Conservation (phyloP, 2,329 filamentous ascomycete genomes). For the Xylariaceae sp. region DNA sequence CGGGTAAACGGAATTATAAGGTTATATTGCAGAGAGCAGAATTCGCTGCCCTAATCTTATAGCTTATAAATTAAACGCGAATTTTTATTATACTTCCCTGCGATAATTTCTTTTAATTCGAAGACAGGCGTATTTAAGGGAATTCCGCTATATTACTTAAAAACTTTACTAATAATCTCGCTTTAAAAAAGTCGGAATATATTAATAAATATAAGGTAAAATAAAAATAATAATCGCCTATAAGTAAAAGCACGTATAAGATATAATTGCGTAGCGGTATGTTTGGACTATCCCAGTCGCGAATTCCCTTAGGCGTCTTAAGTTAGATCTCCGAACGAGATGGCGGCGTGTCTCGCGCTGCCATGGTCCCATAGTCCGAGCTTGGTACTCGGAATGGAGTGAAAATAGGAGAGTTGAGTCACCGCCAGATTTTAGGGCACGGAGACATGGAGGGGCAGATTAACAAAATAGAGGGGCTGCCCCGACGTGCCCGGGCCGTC, state of each 20-base stretch:
- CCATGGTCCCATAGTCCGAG: neutral
- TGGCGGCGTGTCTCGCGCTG: neutral
- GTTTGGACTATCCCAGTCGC: conserved; percentile 74
- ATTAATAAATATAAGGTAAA: neutral
- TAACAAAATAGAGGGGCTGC: no score
- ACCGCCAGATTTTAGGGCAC: neutral
- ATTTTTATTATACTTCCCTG: conserved; percentile 81
- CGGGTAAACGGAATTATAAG: conserved; percentile 71
- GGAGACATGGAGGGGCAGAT: neutral
- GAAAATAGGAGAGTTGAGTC: neutral
- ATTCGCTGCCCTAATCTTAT: conserved; percentile 74
- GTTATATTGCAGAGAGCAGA: conserved; percentile 75
- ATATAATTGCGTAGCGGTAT: conserved; percentile 76
- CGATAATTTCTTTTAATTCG: conserved; percentile 66
- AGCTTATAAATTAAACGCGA: conserved; percentile 86
- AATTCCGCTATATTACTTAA: conserved; percentile 60
- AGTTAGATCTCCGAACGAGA: conserved; percentile 25
- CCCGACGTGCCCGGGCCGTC: no score
- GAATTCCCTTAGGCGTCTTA: conserved; percentile 87
- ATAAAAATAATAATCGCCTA: neutral
- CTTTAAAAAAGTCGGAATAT: conserved; percentile 17
- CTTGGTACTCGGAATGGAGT: neutral
- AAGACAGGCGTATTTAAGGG: conserved; percentile 67
- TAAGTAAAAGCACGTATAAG: conserved; percentile 39
- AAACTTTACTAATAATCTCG: conserved; percentile 29